Conservation (phyloP, 306 rosid species). For the Carpinus fangiana region DNA sequence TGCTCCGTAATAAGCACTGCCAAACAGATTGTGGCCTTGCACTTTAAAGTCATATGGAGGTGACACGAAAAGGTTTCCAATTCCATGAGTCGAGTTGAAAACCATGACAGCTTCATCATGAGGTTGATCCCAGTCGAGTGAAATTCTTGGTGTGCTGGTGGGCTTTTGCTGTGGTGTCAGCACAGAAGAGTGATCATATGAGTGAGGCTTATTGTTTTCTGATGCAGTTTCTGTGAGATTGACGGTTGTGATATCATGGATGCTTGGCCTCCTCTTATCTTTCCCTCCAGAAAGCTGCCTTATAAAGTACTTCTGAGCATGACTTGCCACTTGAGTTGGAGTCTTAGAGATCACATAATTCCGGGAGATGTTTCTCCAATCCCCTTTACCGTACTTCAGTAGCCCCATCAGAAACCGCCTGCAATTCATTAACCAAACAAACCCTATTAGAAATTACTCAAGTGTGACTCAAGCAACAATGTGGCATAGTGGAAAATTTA, state of each 20-base stretch:
- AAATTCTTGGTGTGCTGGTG: conserved; percentile 34
- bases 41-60: conserved; percentile 47
- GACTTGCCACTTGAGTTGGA: conserved; percentile 67
- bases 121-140: conserved; percentile 40
- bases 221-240: conserved; percentile 56
- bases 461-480: not conserved
- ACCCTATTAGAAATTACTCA: no score
- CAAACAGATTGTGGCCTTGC: conserved; percentile 51
- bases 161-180: conserved; percentile 42
- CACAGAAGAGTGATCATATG: conserved; percentile 38
- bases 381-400: conserved; percentile 83
- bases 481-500: not conserved
- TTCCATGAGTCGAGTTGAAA: conserved; percentile 47
- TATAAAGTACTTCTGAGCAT: conserved; percentile 84
- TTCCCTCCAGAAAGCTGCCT: conserved; percentile 85
- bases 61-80: conserved; percentile 42
- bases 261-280: conserved; percentile 89
- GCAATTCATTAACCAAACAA: not conserved
- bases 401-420: conserved; percentile 93
- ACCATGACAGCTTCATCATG: conserved; percentile 47
- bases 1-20: conserved; percentile 52
- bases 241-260: conserved; percentile 84
- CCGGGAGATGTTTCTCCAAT: conserved; percentile 90
- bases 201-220: conserved; percentile 38
- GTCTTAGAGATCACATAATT: conserved; percentile 64